Conservation (phyloP, 2,329 filamentous ascomycete species). For the Pezicula neosporulosa region DNA sequence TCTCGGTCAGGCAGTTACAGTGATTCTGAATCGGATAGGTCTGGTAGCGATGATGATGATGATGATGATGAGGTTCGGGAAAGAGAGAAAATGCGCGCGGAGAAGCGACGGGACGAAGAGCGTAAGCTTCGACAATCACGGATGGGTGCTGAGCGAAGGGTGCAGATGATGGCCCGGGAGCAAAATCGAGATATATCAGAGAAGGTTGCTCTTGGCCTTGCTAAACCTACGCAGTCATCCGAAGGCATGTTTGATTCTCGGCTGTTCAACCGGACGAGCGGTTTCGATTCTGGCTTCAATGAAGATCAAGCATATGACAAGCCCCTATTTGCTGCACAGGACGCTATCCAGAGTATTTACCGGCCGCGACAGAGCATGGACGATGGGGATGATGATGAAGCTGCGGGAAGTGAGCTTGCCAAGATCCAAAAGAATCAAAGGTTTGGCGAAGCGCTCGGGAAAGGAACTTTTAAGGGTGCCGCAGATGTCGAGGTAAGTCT, state of each 20-base stretch:
- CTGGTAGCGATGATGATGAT: constrained; percentile 47
- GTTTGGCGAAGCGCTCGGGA: constrained; percentile 79
- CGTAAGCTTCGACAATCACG: constrained; percentile 87
- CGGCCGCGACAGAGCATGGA: constrained; percentile 72
- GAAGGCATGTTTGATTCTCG: constrained; percentile 98
- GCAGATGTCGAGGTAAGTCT: constrained; percentile 71
- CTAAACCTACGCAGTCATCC: constrained; percentile 87
- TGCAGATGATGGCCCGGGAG: constrained; percentile 91
- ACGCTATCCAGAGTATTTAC: constrained; percentile 93
- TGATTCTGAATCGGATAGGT: constrained; percentile 43
- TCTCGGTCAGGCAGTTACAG: constrained; percentile 47
- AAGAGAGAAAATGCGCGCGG: constrained; percentile 72
- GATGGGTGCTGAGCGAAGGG: constrained; percentile 89
- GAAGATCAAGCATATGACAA: constrained; percentile 98
- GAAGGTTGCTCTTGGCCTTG: constrained; percentile 90
- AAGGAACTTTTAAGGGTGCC: constrained; percentile 86
- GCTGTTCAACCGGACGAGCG: constrained; percentile 89
- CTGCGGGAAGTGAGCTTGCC: constrained; percentile 78
- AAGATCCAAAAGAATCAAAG: constrained; percentile 82
- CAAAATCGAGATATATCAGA: constrained; percentile 97
- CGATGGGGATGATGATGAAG: constrained; percentile 74
- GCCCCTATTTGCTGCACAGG: constrained; percentile 91
- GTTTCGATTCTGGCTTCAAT: constrained; percentile 90
- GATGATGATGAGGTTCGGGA: constrained; percentile 64
- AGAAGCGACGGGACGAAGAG: constrained; percentile 79